A percentile compares a stretch with the other conserved stretches of the same genome.
phyloP scores from a whole-genome alignment of 306 rosid species.

The Dalbergia cultrata region DNA sequence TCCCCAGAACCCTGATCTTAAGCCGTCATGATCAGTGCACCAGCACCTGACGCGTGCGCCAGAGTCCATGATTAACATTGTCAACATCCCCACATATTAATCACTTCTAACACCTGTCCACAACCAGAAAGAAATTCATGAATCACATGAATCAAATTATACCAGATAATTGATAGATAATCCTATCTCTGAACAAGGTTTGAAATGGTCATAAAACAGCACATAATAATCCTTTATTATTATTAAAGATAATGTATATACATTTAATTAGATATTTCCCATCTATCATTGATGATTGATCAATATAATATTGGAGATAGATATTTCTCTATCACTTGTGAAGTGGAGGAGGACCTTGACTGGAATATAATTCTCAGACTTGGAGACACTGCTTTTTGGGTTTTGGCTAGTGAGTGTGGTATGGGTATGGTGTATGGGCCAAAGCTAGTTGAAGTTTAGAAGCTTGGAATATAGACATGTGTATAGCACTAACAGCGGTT shows the following conservation, averaged over 20 bases:
- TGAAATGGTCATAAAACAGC: background rate
- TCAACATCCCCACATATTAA: constrained; percentile 17
- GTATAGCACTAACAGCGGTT: constrained; percentile 59
- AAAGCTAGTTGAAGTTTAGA: background rate
- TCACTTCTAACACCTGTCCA: constrained; percentile 34
- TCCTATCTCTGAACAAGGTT: constrained; percentile 8
- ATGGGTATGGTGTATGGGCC: constrained; percentile 27
- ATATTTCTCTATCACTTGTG: background rate
- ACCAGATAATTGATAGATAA: background rate
- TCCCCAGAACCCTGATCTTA: background rate
- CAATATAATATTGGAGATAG: background rate
- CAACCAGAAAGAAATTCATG: background rate
- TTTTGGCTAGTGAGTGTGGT: background rate
- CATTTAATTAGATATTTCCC: background rate
- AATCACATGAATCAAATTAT: constrained; percentile 8
- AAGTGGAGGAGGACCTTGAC: background rate
- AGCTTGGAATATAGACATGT: constrained; percentile 44
- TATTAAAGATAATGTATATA: background rate
- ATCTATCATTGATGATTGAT: background rate
- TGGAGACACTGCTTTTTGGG: constrained; percentile 22
- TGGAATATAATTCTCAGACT: background rate
- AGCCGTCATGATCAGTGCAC: background rate
- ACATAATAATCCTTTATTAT: constrained; percentile 10
- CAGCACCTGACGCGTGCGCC: constrained; percentile 25
- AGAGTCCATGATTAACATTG: background rate